Base-by-base conservation (phyloP, 1,284 basidiomycete genomes). In the Boletus sp. region DNA sequence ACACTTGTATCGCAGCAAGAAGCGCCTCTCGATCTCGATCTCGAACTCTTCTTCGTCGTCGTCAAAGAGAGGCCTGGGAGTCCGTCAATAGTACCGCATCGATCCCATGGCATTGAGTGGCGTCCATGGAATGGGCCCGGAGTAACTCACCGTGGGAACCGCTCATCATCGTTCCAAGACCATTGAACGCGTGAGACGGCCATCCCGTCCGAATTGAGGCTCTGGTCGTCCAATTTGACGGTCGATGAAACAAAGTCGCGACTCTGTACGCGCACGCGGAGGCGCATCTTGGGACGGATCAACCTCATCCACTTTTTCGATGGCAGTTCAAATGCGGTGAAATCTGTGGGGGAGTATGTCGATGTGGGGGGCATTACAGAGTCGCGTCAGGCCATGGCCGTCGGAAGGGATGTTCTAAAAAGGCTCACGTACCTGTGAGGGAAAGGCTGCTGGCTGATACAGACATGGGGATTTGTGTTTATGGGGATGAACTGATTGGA, bases 241-340 rank as follows among this genome's bases (percentile, higher is more conserved):
- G 37, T 2, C 27, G 57, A 23, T 14, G 58, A 62, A 26, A 64
- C 45, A 39, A 50, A 62, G 8, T 34, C 12, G 23, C 33, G 49
- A 13, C 40, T 29, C 30, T 49, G 44, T 0, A 14, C 32, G 16
- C 55, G 57, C 19, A 60, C 44, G 9, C 58, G 57, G 29, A 60
- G 49, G 1, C 58, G 61, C 42, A 60, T 46, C 30, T 37, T 62
- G 13, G 58, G 59, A 16, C 27, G 36, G 29, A 62, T 17, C 12
- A 60, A 2, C 14, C 14, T 50, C 42, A 64, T 37, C 57, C 59
- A 62, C 38, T 36, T 60, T 16, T 47, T 56, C 14, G 61, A 40
- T 0, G 58, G 58, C 1, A 60, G 25, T 1, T 62, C 61, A 23
- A 44, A 44, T 20, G 54, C 59, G 35, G 55, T 57, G 42, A 64